Percentiles rank a stretch among this genome's conserved stretches.
These are phyloP conservation scores for Protomyces pachydermus DNA, from an alignment of 1,139 yeast genomes.

Conservation along the genomic window DNA sequence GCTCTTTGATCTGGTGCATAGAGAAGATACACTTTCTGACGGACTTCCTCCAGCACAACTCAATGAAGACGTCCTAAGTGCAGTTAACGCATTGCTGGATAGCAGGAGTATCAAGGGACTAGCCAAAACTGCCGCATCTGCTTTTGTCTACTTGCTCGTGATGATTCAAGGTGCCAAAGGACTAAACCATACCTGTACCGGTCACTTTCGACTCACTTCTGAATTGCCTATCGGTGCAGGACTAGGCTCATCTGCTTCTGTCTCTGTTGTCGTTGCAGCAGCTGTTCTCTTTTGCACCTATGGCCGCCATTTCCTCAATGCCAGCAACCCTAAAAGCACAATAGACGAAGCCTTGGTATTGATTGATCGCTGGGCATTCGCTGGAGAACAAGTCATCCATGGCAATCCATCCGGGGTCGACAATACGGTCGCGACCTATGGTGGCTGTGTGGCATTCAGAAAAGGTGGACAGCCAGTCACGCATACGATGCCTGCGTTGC, in stretches of 20 bases:
- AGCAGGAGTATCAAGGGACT: background rate
- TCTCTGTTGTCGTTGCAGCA: conserved; percentile 76
- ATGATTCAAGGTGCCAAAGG: conserved; percentile 49
- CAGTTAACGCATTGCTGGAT: conserved; percentile 45
- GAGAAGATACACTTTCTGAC: conserved; percentile 41
- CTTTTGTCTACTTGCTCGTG: conserved; percentile 72
- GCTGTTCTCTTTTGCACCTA: conserved; percentile 65
- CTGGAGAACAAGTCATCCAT: conserved; percentile 93
- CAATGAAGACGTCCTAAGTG: conserved; percentile 55
- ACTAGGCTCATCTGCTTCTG: conserved; percentile 88
- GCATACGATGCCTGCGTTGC: conserved; percentile 60
- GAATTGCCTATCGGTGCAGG: conserved; percentile 97
- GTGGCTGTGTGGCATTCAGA: conserved; percentile 91
- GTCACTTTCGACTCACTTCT: conserved; percentile 61
- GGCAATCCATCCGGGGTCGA: conserved; percentile 98
- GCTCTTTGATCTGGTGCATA: conserved; percentile 37
- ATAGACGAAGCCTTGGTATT: conserved; percentile 47
- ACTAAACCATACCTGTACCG: conserved; percentile 44
- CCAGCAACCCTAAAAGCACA: conserved; percentile 33
- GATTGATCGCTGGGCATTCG: conserved; percentile 79
- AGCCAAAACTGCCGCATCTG: conserved; percentile 64
- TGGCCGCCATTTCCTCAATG: conserved; percentile 42
- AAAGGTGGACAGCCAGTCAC: conserved; percentile 39
- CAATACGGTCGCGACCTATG: conserved; percentile 91
- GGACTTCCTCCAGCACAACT: conserved; percentile 43